Conservation (phyloP, 2,329 filamentous ascomycete species). For the Fusarium sp. region DNA sequence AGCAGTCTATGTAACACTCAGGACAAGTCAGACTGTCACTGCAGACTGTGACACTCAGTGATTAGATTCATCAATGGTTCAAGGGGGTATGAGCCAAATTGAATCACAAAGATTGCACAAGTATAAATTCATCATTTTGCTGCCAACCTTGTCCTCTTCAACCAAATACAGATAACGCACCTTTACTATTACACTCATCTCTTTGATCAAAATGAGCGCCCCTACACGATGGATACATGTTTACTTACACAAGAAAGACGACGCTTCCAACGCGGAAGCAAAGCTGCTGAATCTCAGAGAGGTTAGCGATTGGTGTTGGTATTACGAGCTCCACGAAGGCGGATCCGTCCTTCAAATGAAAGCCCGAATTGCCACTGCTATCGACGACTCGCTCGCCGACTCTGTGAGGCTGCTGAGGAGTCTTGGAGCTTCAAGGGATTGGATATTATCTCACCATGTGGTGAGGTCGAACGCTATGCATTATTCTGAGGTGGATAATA, state of each 20-base stretch:
- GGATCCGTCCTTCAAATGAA: not conserved
- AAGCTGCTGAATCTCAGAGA: not conserved
- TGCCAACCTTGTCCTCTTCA: fast-evolving
- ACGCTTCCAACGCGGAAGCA: fast-evolving
- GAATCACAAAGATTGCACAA: fast-evolving
- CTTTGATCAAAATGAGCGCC: not conserved
- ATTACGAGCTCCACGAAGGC: not conserved
- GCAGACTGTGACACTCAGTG: fast-evolving
- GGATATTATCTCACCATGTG: not conserved
- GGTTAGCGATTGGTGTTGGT: not conserved
- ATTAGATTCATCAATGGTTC: fast-evolving
- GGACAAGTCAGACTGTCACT: not conserved
- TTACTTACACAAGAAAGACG: not conserved
- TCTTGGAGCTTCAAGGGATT: not conserved
- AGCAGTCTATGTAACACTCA: not conserved
- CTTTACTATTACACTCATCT: fast-evolving
- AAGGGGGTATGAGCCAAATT: too few species aligned
- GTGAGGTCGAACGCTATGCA: not conserved
- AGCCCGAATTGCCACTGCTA: not conserved
- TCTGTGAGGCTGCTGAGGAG: not conserved
- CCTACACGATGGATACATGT: not conserved
- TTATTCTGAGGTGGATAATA: not conserved
- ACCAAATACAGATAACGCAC: fast-evolving
- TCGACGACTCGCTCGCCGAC: not conserved
- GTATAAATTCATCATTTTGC: not conserved